Conservation (phyloP, 495 filamentous ascomycete genomes). For the Polyplosphaeria fusca region DNA sequence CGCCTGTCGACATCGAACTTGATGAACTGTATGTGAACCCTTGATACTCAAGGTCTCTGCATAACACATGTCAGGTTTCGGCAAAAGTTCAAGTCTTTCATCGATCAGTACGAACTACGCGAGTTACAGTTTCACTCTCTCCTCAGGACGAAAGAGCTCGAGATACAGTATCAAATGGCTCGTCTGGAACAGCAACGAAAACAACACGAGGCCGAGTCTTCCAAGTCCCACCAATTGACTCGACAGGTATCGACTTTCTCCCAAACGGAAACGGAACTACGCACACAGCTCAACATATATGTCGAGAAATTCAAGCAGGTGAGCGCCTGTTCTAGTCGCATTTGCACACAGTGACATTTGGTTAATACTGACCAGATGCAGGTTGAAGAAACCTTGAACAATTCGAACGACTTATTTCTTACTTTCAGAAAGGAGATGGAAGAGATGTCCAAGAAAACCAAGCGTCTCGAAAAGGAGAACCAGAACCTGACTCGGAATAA, state of each 20-base stretch:
- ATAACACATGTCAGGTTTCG: constrained; percentile 59
- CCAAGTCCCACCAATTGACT: constrained; percentile 76
- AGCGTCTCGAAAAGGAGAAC: constrained; percentile 95
- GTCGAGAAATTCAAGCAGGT: constrained; percentile 99
- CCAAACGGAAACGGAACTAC: constrained; percentile 88
- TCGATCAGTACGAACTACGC: constrained; percentile 92
- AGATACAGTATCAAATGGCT: constrained; percentile 84
- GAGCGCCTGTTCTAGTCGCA: constrained; percentile 39
- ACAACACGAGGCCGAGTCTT: constrained; percentile 72
- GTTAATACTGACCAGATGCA: constrained; percentile 46
- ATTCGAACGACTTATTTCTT: constrained; percentile 95
- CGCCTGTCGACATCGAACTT: constrained; percentile 66
- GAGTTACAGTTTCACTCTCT: constrained; percentile 88
- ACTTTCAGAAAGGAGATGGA: constrained; percentile 99
- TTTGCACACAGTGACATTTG: constrained; percentile 19
- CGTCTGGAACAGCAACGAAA: constrained; percentile 87
- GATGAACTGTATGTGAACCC: constrained; percentile 72
- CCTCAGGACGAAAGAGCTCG: constrained; percentile 90
- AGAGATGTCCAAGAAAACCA: constrained; percentile 99
- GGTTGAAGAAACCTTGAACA: constrained; percentile 99
- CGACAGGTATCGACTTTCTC: constrained; percentile 92
- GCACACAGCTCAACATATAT: constrained; percentile 96
- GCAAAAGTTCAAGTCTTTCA: constrained; percentile 84
- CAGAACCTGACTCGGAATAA: constrained; percentile 86
- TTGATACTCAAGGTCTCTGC: neutral